Evolutionary conservation across 2,329 filamentous ascomycete species (phyloP).

Genomic region (Neophaeococcomyces mojaviensis): DNA sequence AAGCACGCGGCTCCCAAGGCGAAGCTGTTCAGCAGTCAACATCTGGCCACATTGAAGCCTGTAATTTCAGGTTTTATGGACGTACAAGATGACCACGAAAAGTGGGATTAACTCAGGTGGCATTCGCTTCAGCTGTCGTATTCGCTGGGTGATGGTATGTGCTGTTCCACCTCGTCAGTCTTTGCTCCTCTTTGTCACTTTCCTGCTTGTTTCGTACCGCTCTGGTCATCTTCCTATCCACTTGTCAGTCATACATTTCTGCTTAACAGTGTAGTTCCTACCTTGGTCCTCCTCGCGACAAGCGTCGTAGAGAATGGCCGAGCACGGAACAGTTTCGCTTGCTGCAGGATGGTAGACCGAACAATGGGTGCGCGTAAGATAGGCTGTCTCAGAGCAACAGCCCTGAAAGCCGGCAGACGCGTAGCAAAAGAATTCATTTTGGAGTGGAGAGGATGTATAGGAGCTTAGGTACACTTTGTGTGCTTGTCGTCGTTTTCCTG

Average conservation of each 20-base stretch:
- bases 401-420: conserved; percentile 14
- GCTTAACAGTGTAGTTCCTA: conserved; percentile 4
- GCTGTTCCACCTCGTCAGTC: conserved; percentile 48
- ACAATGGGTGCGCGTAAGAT: conserved; percentile 4
- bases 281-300: conserved; percentile 20
- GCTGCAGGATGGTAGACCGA: conserved; percentile 13
- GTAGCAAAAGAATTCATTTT: conserved; percentile 7
- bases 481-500: conserved; percentile 14
- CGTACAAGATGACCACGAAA: conserved; percentile 80
- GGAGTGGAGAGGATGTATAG: conserved; percentile 10
- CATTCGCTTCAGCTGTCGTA: conserved; percentile 81
- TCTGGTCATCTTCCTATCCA: conserved; percentile 56
- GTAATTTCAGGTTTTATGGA: conserved; percentile 13
- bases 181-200: neutral
- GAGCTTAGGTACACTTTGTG: conserved; percentile 19
- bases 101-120: conserved; percentile 92
- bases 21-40: conserved; percentile 35
- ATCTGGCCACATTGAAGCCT: neutral
- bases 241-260: neutral
- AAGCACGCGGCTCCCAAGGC: conserved; percentile 73
- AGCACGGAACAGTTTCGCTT: conserved; percentile 18
- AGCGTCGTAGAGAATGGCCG: conserved; percentile 20
- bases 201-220: conserved; percentile 40
- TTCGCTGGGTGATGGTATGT: conserved; percentile 92
- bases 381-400: conserved; percentile 19